These are phyloP conservation scores for Didymella segeticola DNA, from an alignment of 2,329 filamentous ascomycete genomes.

Conservation along the genomic window DNA sequence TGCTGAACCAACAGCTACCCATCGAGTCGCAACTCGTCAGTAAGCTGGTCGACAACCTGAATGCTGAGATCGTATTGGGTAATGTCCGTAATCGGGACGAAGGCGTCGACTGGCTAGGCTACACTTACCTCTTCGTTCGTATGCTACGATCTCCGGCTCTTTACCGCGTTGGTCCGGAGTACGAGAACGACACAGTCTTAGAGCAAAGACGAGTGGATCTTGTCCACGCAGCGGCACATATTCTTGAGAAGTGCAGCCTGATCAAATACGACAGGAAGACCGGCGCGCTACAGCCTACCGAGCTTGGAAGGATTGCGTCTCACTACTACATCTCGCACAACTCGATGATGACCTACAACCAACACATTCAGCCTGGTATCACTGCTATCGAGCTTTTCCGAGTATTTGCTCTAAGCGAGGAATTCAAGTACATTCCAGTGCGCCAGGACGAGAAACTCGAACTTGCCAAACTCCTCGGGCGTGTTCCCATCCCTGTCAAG, in stretches of 20 bases:
- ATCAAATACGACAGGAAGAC: slow-evolving; percentile 96
- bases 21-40: slow-evolving; percentile 97
- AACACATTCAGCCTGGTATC: slow-evolving; percentile 90
- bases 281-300: slow-evolving; percentile 86
- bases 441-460: slow-evolving; percentile 98
- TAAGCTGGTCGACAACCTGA: slow-evolving; percentile 92
- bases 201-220: slow-evolving; percentile 98
- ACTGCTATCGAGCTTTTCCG: slow-evolving; percentile 96
- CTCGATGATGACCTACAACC: slow-evolving; percentile 97
- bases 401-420: slow-evolving; percentile 92
- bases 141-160: slow-evolving; percentile 95
- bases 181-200: slow-evolving; percentile 86
- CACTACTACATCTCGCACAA: slow-evolving; percentile 98
- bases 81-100: slow-evolving; percentile 92
- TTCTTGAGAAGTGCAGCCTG: slow-evolving; percentile 85
- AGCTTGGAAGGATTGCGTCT: slow-evolving; percentile 92
- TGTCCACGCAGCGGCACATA: slow-evolving; percentile 87
- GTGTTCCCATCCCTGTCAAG: slow-evolving; percentile 95
- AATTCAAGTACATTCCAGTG: slow-evolving; percentile 99
- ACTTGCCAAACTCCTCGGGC: slow-evolving; percentile 84
- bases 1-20: slow-evolving; percentile 95
- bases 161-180: slow-evolving; percentile 95
- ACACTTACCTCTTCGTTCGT: slow-evolving; percentile 96
- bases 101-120: slow-evolving; percentile 98
- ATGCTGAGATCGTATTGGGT: slow-evolving; percentile 93